A percentile compares a stretch with the other conserved stretches of the same genome.
These are phyloP conservation scores for Ceratocystis variospora DNA, from an alignment of 2,329 filamentous ascomycete genomes.

Conservation along the genomic window DNA sequence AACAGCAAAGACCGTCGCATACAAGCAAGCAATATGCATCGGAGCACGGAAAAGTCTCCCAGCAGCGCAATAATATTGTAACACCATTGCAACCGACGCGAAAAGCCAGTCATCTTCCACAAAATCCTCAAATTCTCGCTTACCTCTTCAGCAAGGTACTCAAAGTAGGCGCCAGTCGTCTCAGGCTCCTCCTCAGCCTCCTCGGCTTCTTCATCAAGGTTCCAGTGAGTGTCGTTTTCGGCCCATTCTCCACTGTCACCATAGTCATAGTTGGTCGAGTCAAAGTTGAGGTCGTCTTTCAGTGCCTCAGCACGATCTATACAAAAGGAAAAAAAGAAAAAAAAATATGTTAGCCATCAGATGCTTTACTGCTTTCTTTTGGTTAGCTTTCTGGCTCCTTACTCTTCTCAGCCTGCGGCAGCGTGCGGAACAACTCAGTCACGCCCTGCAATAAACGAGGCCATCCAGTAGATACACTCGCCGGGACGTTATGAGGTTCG, in stretches of 20 bases:
- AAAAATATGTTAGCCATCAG: not conserved
- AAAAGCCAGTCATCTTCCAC: conserved; percentile 21
- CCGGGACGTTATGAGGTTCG: conserved; percentile 65
- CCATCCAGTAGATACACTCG: conserved; percentile 92
- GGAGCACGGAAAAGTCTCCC: too few relatives aligned
- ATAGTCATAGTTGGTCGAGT: conserved; percentile 45
- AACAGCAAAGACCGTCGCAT: too few relatives aligned
- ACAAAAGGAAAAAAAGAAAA: not conserved
- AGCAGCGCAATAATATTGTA: too few relatives aligned
- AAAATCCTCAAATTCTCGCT: conserved; percentile 21
- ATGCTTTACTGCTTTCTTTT: too few relatives aligned
- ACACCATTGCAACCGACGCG: not conserved
- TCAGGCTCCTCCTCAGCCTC: conserved; percentile 64
- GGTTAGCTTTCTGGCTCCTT: conserved; percentile 24
- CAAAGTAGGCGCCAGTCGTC: conserved; percentile 85
- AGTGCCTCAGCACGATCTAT: conserved; percentile 79
- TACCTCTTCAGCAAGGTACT: conserved; percentile 87
- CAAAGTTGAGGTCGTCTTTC: conserved; percentile 69
- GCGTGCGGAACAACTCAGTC: conserved; percentile 78
- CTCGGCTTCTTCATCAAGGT: conserved; percentile 55
- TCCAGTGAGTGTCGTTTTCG: conserved; percentile 72
- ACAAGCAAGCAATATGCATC: too few relatives aligned
- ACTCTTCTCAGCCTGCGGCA: conserved; percentile 79
- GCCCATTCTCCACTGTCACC: conserved; percentile 70
- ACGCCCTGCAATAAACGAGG: conserved; percentile 78